Evolutionary conservation across 306 rosid genomes (phyloP), one percentile per base, ranked within the genome.

Genomic region (Ormosia emarginata): DNA sequence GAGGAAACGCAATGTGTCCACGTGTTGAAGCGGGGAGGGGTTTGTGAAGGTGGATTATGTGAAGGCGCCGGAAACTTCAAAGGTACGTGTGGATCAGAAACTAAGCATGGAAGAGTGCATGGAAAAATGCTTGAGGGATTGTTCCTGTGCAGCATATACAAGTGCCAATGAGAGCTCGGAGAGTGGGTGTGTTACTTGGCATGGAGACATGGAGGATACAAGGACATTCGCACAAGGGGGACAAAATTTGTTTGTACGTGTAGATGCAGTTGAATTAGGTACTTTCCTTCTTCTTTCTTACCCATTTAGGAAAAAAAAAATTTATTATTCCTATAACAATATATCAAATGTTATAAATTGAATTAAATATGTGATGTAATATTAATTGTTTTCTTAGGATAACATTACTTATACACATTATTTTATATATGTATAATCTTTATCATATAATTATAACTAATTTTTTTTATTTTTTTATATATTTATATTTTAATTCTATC

Each of bases 11-110:
- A 89, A 85, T 5, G 85, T n/a, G 15, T 87, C 90, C 13, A 90
- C 89, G 82, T 94, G 98, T 56, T 2, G 59, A 0, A 89, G 80
- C 6, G 93, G 97, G 1, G 98, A 94, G 44, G 96, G 97, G 37
- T 94, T 94, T 24, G 88, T 90, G 79, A 78, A 67, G 77, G 24
- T 90, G 55, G 32, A 64, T 4, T 79, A 44, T 52, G 90, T 93
- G 67, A 93, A 93, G 83, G 86, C 83, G 15, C 97, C 98, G 0
- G 92, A 93, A 49, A 87, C 93, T 2, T 81, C 90, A 1, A 67
- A 46, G 40, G 88, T 89, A 47, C 89, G 74, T 62, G 89, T 81
- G 74, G 76, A 71, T 1, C 65, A 1, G 46, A 81, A 67, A 18
- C 0, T 86, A 37, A 61, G 88, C 1, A 29, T 91, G 43, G 64